A percentile compares a stretch with the other conserved stretches of the same genome.
These are phyloP conservation scores for Trichoderma gracile DNA, from an alignment of 2,329 filamentous ascomycete genomes.

Conservation along the genomic window DNA sequence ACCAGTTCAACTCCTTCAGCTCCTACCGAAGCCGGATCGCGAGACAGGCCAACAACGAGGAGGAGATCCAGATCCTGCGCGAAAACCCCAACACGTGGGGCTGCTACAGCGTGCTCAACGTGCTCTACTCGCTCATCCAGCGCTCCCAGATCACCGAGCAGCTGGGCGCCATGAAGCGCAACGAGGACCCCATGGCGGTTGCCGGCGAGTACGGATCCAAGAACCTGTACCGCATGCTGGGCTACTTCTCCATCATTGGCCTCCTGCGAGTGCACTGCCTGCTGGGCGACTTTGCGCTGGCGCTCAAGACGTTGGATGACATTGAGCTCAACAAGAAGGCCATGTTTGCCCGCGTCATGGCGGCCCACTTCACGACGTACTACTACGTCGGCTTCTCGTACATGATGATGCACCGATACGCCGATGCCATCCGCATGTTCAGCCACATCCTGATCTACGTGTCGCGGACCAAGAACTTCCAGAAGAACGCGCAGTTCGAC, in stretches of 20 bases:
- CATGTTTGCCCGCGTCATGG: constrained; percentile 99
- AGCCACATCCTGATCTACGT: constrained; percentile 99
- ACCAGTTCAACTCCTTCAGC: constrained; percentile 99
- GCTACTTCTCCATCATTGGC: constrained; percentile 99
- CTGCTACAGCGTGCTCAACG: constrained; percentile 98
- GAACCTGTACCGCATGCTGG: constrained; percentile 95
- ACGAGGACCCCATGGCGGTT: constrained; percentile 83
- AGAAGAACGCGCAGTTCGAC: constrained; percentile 98
- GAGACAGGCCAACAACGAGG: constrained; percentile 78
- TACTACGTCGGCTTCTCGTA: constrained; percentile 99
- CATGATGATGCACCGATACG: constrained; percentile 99
- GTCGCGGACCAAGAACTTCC: constrained; percentile 99
- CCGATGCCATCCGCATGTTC: constrained; percentile 99
- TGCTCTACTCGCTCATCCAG: constrained; percentile 98
- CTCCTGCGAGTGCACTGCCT: constrained; percentile 94
- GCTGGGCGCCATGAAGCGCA: constrained; percentile 88
- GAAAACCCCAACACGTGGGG: constrained; percentile 99
- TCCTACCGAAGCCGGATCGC: constrained; percentile 93
- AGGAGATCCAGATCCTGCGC: constrained; percentile 86
- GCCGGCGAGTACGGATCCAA: constrained; percentile 94
- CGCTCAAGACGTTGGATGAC: constrained; percentile 97
- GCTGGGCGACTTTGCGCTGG: constrained; percentile 95
- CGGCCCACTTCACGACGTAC: constrained; percentile 98
- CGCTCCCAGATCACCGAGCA: constrained; percentile 98
- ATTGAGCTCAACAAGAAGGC: constrained; percentile 99